Conservation (phyloP, 2,329 filamentous ascomycete species). For the Annulohypoxylon truncatum region DNA sequence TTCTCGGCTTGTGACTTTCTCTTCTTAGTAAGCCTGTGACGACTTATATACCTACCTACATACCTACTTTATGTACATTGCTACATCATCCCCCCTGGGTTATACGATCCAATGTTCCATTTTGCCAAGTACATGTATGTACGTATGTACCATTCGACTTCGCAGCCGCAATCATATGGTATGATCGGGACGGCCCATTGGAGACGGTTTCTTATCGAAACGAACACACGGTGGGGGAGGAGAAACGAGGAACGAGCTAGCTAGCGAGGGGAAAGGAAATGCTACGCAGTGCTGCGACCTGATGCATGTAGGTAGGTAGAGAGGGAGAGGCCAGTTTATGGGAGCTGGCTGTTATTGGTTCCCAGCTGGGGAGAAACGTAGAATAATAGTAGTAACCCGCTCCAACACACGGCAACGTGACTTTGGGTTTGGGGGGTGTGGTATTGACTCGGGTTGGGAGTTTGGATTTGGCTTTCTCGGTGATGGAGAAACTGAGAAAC, state of each 20-base stretch:
- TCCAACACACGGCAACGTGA: constrained; percentile 32
- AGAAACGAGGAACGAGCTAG: neutral
- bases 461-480: neutral
- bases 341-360: constrained; percentile 10
- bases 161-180: neutral
- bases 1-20: constrained; percentile 7
- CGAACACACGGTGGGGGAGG: neutral
- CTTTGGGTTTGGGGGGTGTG: constrained; percentile 4
- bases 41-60: neutral
- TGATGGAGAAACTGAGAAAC: neutral
- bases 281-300: neutral
- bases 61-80: neutral
- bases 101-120: constrained; percentile 3
- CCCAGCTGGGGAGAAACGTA: neutral
- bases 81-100: too few relatives aligned
- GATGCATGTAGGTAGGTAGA: neutral
- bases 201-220: neutral
- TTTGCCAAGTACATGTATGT: constrained; percentile 1
- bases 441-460: neutral
- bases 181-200: neutral
- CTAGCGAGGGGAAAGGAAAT: neutral
- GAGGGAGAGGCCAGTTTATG: neutral
- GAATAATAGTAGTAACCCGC: constrained; percentile 16
- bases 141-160: neutral
- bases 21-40: constrained; percentile 7